These are phyloP conservation scores for Exutisphaerella laricina DNA, from an alignment of 2,329 filamentous ascomycete species.

Conservation along the genomic window DNA sequence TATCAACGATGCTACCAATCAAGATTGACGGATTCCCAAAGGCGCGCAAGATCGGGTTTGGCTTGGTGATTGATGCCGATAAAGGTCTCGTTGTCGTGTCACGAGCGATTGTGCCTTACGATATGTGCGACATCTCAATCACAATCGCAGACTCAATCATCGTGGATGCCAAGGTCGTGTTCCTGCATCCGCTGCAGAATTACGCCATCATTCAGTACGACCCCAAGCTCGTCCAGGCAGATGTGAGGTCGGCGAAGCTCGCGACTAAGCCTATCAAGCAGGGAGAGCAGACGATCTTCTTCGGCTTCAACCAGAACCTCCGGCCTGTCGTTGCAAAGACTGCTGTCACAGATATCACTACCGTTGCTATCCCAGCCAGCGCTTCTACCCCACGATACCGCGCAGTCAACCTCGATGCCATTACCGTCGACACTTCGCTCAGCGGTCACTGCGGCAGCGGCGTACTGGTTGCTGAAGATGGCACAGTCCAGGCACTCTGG, in stretches of 20 bases:
- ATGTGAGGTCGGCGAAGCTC: slow-evolving; percentile 81
- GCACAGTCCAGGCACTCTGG: slow-evolving; percentile 92
- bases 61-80: slow-evolving; percentile 92
- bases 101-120: slow-evolving; percentile 87
- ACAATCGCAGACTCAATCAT: slow-evolving; percentile 97
- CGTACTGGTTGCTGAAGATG: slow-evolving; percentile 82
- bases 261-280: slow-evolving; percentile 80
- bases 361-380: slow-evolving; percentile 92
- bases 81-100: slow-evolving; percentile 94
- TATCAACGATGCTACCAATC: slow-evolving; percentile 86
- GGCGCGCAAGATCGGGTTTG: slow-evolving; percentile 90
- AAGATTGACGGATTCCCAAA: slow-evolving; percentile 98
- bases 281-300: slow-evolving; percentile 89
- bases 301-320: slow-evolving; percentile 96
- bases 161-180: slow-evolving; percentile 87
- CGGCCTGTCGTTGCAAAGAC: slow-evolving; percentile 91
- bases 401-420: slow-evolving; percentile 91
- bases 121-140: slow-evolving; percentile 91
- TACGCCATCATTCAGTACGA: slow-evolving; percentile 96
- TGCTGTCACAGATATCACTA: slow-evolving; percentile 93
- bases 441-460: slow-evolving; percentile 90
- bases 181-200: slow-evolving; percentile 94
- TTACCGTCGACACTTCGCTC: slow-evolving; percentile 90
- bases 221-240: slow-evolving; percentile 83
- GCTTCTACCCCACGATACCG: slow-evolving; percentile 86